Evolutionary conservation across 257 asterid genomes (phyloP).

Genomic region (Gentiana straminea): DNA sequence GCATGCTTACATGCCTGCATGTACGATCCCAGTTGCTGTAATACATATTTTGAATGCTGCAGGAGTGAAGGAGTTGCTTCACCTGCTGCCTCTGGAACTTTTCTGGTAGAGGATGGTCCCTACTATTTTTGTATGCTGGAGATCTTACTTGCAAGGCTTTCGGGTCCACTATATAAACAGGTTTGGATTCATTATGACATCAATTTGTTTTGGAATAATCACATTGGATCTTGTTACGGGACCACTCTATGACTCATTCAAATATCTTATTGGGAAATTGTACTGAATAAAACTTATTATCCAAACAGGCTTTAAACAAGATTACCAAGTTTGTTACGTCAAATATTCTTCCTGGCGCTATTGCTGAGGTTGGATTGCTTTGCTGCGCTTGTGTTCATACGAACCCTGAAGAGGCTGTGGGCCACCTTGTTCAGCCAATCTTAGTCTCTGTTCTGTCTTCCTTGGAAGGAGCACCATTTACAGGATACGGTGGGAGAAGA

Average conservation of each 20-base stretch:
- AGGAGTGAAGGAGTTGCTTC: slow-evolving; percentile 80
- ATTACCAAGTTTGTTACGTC: slow-evolving; percentile 79
- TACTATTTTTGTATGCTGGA: slow-evolving; percentile 93
- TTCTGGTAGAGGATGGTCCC: slow-evolving; percentile 92
- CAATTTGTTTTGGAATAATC: not conserved
- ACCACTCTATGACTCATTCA: too few relatives aligned
- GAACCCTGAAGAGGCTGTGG: slow-evolving; percentile 80
- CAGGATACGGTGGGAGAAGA: slow-evolving; percentile 68
- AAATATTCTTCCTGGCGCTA: slow-evolving; percentile 98
- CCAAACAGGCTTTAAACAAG: slow-evolving; percentile 74
- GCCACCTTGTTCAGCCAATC: slow-evolving; percentile 75
- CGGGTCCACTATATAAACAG: slow-evolving; percentile 81
- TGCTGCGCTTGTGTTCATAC: slow-evolving; percentile 97
- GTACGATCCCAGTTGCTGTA: slow-evolving; percentile 6
- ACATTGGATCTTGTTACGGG: not conserved
- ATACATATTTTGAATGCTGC: slow-evolving; percentile 27
- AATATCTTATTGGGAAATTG: too few relatives aligned
- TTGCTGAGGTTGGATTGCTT: slow-evolving; percentile 94
- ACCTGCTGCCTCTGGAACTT: slow-evolving; percentile 76
- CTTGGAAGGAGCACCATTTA: slow-evolving; percentile 60
- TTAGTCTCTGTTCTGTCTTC: slow-evolving; percentile 62
- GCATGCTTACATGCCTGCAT: too few relatives aligned
- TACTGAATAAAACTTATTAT: slow-evolving; percentile 13
- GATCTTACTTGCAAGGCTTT: slow-evolving; percentile 88
- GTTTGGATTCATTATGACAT: slow-evolving; percentile 23